Evolutionary conservation across 2,329 filamentous ascomycete species (phyloP).

Genomic region (Eurotiales sp.): DNA sequence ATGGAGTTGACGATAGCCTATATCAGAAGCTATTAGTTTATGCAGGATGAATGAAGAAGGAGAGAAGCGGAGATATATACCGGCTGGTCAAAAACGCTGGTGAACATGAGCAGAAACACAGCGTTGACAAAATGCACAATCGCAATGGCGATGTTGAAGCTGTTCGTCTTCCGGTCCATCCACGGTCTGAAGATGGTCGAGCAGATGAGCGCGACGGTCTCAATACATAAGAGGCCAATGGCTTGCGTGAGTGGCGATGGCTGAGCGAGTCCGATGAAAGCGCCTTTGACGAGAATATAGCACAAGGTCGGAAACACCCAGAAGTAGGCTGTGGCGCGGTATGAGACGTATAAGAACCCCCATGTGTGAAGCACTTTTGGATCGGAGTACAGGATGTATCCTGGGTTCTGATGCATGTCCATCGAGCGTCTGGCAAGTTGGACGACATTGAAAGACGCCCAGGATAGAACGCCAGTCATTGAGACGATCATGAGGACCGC

Average conservation of each 20-base stretch:
- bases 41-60: not conserved
- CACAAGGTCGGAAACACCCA: conserved; percentile 77
- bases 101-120: conserved; percentile 86
- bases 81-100: conserved; percentile 79
- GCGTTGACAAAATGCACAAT: conserved; percentile 87
- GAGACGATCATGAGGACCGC: conserved; percentile 85
- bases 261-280: conserved; percentile 84
- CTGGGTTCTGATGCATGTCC: conserved; percentile 88
- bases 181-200: conserved; percentile 81
- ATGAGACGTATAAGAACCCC: conserved; percentile 97
- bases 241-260: conserved; percentile 68
- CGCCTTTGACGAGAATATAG: conserved; percentile 81
- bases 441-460: conserved; percentile 87
- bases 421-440: conserved; percentile 84
- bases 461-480: conserved; percentile 71
- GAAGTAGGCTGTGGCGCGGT: conserved; percentile 92
- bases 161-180: conserved; percentile 99
- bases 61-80: conserved; percentile 39
- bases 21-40: not conserved
- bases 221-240: conserved; percentile 78
- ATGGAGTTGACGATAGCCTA: conserved; percentile 76
- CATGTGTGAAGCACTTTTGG: conserved; percentile 90
- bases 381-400: conserved; percentile 95
- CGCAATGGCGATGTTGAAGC: conserved; percentile 90
- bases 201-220: conserved; percentile 71